Conservation (phyloP, 2,329 filamentous ascomycete species). For the Botrytis aclada region DNA sequence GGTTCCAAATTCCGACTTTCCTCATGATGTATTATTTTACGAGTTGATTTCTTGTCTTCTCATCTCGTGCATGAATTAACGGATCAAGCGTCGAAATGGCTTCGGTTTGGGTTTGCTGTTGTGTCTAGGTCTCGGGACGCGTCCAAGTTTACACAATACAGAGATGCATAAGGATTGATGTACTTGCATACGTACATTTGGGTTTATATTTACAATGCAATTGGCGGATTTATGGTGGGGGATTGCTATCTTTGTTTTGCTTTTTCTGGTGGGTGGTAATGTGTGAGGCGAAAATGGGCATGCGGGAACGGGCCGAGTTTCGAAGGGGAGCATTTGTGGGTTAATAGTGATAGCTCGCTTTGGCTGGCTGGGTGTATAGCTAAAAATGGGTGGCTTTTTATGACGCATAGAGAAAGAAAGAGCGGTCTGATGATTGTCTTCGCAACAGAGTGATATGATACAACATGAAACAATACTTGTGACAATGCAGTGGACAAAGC, state of each 20-base stretch:
- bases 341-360: neutral
- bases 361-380: neutral
- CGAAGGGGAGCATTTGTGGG: neutral
- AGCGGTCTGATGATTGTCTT: neutral
- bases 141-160: neutral
- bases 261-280: neutral
- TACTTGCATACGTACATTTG: neutral
- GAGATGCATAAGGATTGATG: neutral
- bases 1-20: neutral
- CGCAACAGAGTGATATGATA: neutral
- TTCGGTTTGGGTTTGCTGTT: neutral
- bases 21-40: constrained; percentile 6
- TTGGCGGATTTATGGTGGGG: neutral
- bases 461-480: neutral
- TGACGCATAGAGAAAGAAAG: neutral
- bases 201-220: neutral
- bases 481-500: neutral
- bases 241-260: neutral
- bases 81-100: neutral
- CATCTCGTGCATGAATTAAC: constrained; percentile 4
- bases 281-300: neutral
- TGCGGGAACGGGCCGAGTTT: neutral
- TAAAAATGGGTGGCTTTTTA: neutral
- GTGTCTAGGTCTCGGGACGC: neutral
- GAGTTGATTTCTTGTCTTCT: neutral